Conservation (phyloP, 2,329 filamentous ascomycete genomes). For the Exophiala mesophila region DNA sequence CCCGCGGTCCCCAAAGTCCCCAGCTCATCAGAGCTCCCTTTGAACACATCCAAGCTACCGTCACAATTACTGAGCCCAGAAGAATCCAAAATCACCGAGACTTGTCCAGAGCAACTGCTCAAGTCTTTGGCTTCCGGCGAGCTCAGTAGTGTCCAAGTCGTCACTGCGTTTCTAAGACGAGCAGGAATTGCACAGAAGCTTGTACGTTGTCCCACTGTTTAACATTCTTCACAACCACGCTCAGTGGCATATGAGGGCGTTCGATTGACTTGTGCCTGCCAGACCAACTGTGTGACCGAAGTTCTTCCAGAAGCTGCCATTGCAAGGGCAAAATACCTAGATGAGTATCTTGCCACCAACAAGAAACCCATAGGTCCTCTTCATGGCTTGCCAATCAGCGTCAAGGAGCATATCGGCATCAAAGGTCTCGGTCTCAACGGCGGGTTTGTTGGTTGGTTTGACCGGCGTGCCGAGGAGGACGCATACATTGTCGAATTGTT, state of each 20-base stretch:
- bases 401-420: conserved; percentile 45
- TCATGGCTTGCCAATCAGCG: conserved; percentile 56
- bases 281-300: conserved; percentile 44
- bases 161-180: conserved; percentile 51
- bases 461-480: conserved; percentile 24
- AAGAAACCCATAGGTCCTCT: conserved; percentile 48
- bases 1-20: conserved; percentile 18
- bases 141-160: conserved; percentile 42
- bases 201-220: conserved; percentile 8
- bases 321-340: conserved; percentile 42
- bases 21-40: conserved; percentile 12
- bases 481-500: conserved; percentile 28
- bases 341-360: conserved; percentile 34
- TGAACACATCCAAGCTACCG: conserved; percentile 41
- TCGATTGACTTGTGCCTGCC: no score
- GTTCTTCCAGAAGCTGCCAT: conserved; percentile 49
- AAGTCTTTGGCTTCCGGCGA: conserved; percentile 40
- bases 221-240: no score
- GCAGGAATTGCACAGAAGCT: conserved; percentile 44
- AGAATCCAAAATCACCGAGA: conserved; percentile 49
- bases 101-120: conserved; percentile 40
- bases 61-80: conserved; percentile 41
- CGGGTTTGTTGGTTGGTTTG: conserved; percentile 29
- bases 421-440: conserved; percentile 38
- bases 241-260: no score